Evolutionary conservation across 2,329 filamentous ascomycete genomes (phyloP), one percentile per base, ranked within the genome.

Genomic region (Aureobasidium sp.): DNA sequence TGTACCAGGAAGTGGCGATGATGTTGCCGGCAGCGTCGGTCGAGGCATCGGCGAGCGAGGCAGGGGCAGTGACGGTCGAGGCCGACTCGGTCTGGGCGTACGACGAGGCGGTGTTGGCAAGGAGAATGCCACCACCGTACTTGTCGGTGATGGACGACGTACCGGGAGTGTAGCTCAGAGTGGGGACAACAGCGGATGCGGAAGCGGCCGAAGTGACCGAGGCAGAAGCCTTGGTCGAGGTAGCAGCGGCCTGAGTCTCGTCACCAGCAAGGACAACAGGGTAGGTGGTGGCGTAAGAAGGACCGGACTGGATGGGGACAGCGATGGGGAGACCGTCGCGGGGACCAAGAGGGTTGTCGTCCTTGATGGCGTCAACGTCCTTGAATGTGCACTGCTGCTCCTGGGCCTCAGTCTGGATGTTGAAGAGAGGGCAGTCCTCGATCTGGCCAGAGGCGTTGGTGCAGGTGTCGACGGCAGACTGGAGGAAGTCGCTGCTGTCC

Each of bases 351-450:
- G 84, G 81, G 68, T 91, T 76, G 64, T 95, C 90, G 9, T 77
- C 65, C 0, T 73, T 70, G 22, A 94, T 72, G 0, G 70, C 67
- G 0, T 74, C 64, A 3, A 89, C 87, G 0, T 86, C 64, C 0
- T 82, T 71, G 70, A 93, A 82, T 56, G 79, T 78, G 78, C 91
- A 96, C 63, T 82, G 68, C 1, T 72, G 68, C 69, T 82, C 80
- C 12, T 80, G 78, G 0, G 75, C 73, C 29, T 85, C 79, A 58
- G 74, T 75, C 72, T 92, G 85, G 61, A 95, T 78, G 58, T 80
- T 77, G 76, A 97, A 96, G 34, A 94, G 68, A 0, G 83, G 76
- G 76, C 92, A 97, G 73, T 92, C 90, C 47, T 80, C 69, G 49
- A 96, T 84, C 45, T 78, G 70, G 37, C 92, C 92, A 11, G 84